Evolutionary conservation across 1,284 basidiomycete genomes (phyloP), one percentile per base, ranked within the genome.

Genomic region (Austroboletus novae-zelandiae): DNA sequence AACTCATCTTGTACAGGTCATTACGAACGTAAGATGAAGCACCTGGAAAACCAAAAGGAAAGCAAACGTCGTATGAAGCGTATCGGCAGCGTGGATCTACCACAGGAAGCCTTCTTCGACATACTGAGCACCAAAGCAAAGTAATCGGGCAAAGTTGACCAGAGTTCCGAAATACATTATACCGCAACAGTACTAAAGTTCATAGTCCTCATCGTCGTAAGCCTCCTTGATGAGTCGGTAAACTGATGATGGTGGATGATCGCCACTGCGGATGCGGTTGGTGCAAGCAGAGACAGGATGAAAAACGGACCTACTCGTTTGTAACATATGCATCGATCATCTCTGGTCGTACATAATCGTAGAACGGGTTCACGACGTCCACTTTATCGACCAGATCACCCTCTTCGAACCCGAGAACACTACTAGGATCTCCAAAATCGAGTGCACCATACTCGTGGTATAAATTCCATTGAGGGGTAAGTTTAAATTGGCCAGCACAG

Each of bases 281-380:
- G 44, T 45, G 32, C 25, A 30, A 48, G 43, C 43, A 51, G 40
- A 53, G 43, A 43, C 23, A 40, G 20, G 39, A 42, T 46, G 51
- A 35, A 30, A 42, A 34, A 53, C 37, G 41, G 45, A 83, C 91
- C 76, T 66, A 94, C 93, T 95, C 91, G 61, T 99, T 99, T 10
- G 95, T 98, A 61, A 98, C 93, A 66, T 94, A 96, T 17, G 94
- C 88, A 66, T 95, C 90, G 48, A 99, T 83, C 54, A 97, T 72
- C 65, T 97, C 92, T 11, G 95, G 94, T 41, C 84, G 80, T 40
- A 99, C 89, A 69, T 97, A 96, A 70, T 99, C 96, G 67, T 91
- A 98, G 64, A 90, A 91, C 17, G 95, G 94, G 65, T 93, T 94
- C 32, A 92, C 76, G 10, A 96, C 89, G 57, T 97, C 93, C 9